Conservation (phyloP, 352 stramenopile genomes). For the Globisporangium mamillatum region DNA sequence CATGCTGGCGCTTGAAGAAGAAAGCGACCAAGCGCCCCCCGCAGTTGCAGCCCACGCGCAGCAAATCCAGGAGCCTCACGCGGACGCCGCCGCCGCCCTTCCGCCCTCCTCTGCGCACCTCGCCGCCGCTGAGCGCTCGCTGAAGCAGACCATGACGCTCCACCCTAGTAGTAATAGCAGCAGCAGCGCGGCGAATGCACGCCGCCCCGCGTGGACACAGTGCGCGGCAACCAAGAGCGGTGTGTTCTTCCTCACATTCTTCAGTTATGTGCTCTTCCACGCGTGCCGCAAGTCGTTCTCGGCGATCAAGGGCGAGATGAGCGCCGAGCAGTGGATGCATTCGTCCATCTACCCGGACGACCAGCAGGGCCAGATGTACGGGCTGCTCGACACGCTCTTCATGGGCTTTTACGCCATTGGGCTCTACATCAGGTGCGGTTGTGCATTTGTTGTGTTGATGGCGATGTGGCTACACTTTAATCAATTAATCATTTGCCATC, state of each 20-base stretch:
- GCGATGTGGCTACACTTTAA: neutral
- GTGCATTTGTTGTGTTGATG: neutral
- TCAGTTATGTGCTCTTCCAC: constrained; percentile 81
- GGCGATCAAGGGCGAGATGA: constrained; percentile 82
- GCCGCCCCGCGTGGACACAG: constrained; percentile 3
- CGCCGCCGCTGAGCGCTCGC: neutral
- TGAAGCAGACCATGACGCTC: neutral
- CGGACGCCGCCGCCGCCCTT: neutral
- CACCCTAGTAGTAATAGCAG: neutral
- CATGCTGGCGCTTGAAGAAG: constrained; percentile 12
- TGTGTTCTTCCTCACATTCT: constrained; percentile 73
- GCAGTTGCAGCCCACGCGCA: neutral
- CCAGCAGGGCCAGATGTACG: constrained; percentile 79
- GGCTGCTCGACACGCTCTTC: constrained; percentile 78
- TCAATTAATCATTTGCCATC: neutral
- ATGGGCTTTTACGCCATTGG: constrained; percentile 74
- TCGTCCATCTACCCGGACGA: constrained; percentile 52
- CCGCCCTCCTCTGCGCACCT: neutral
- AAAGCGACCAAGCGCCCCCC: constrained; percentile 1
- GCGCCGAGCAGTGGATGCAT: constrained; percentile 71
- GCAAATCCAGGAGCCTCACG: neutral
- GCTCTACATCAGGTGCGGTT: constrained; percentile 58
- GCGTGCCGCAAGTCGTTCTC: constrained; percentile 79
- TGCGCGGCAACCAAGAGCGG: constrained; percentile 46
- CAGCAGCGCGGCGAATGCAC: neutral